These are phyloP conservation scores for Sporothrix variecibatus DNA, from an alignment of 2,329 filamentous ascomycete species.

Conservation along the genomic window DNA sequence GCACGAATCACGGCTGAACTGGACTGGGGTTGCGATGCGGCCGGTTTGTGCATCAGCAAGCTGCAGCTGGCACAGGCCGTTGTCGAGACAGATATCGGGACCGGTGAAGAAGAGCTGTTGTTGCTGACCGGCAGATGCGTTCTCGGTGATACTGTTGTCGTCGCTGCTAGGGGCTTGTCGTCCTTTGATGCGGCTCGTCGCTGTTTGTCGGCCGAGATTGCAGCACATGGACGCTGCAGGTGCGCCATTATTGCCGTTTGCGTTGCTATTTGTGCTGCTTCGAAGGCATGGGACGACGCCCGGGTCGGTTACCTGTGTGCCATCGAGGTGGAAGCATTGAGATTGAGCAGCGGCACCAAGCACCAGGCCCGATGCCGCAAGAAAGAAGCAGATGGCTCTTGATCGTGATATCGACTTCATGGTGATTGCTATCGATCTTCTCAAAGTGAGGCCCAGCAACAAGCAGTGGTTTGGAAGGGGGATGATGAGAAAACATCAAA, in stretches of 20 bases:
- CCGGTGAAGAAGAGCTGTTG: slow-evolving; percentile 3
- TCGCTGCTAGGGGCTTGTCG: not conserved
- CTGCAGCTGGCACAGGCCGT: slow-evolving; percentile 21
- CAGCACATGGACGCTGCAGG: slow-evolving; percentile 23
- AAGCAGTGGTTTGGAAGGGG: no score
- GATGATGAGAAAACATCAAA: not conserved
- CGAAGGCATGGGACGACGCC: slow-evolving; percentile 17
- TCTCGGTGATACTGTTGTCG: not conserved
- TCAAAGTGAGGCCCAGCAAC: not conserved
- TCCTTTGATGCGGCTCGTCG: not conserved
- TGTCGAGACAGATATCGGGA: slow-evolving; percentile 21
- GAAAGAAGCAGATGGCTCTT: not conserved
- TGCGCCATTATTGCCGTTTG: not conserved
- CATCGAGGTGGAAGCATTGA: slow-evolving; percentile 25
- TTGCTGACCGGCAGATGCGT: not conserved
- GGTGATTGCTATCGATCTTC: not conserved
- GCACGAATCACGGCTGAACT: slow-evolving; percentile 24
- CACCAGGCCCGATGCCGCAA: not conserved
- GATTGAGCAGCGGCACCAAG: slow-evolving; percentile 10
- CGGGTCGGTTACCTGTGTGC: slow-evolving; percentile 21
- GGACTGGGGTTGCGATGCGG: not conserved
- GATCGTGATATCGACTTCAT: not conserved
- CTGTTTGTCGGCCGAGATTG: slow-evolving; percentile 12
- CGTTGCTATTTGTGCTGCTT: not conserved
- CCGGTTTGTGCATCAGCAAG: slow-evolving; percentile 15